Base-by-base conservation (phyloP, 2,329 filamentous ascomycete species). In the Stemphylium beticola region DNA sequence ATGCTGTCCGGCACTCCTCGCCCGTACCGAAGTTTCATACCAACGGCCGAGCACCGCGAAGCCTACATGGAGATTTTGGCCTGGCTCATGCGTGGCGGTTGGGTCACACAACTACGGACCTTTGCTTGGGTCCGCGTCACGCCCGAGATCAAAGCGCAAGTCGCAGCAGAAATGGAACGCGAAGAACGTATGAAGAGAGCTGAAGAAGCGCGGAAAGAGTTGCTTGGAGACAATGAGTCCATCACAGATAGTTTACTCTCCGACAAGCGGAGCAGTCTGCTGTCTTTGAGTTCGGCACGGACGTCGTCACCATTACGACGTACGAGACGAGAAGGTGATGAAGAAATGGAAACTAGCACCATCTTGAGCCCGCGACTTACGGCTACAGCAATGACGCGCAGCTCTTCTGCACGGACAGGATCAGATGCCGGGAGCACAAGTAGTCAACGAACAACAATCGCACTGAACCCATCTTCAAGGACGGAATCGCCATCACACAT, bases 41-140 rank as follows among this genome's bases (percentile, higher is more conserved):
- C 93, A 0, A 92, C 87, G 68, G 92, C 93, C 73, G 89, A 91
- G 67, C 92, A 97, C 71, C 90, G 93, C 38, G 87, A 88, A 6
- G 87, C 88, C 2, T 99, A 97, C 74, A 88, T 98, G 75, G 85
- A 91, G 31, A 96, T 98, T 75, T 81, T 99, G 22, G 92, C 92
- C 18, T 99, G 93, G 92, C 83, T 99, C 8, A 87, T 98, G 79
- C 87, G 93, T 36, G 90, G 92, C 41, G 92, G 92, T 12, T 96
- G 95, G 90, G 93, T 97, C 0, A 96, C 91, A 0, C 93, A 97
- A 73, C 83, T 99, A 5, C 90, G 92, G 59, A 95, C 92, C 0
- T 97, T 96, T 74, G 91, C 89, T 11, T 96, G 95, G 81, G 86
- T 98, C 38, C 85, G 93, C 44, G 90, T 95, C 37, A 88, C 88